phyloP scores from a whole-genome alignment of 2,329 filamentous ascomycete genomes.

The Pseudocercospora musae region DNA sequence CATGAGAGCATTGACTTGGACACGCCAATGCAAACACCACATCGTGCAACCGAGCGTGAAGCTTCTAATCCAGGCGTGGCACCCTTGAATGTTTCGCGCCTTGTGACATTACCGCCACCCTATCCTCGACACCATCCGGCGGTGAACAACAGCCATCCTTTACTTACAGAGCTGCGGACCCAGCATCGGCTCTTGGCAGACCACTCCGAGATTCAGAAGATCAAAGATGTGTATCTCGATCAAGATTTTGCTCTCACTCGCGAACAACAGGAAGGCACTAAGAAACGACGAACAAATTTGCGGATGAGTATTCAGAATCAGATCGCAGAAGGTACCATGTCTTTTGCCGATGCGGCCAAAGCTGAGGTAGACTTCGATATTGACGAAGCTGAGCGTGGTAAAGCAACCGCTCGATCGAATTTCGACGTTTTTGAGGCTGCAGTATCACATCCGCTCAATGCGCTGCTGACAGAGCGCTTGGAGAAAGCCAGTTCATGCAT shows the following conservation, averaged over 20 bases:
- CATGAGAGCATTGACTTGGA: conserved; percentile 45
- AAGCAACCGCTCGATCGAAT: conserved; percentile 71
- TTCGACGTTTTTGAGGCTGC: conserved; percentile 81
- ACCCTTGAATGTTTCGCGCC: conserved; percentile 76
- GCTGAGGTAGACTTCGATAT: conserved; percentile 72
- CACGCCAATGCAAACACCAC: conserved; percentile 35
- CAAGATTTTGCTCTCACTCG: conserved; percentile 42
- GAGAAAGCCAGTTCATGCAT: conserved; percentile 72
- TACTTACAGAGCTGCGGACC: conserved; percentile 72
- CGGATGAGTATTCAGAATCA: conserved; percentile 67
- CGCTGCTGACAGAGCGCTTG: conserved; percentile 73
- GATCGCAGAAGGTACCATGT: conserved; percentile 72
- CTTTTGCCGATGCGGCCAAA: conserved; percentile 72
- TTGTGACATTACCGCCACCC: conserved; percentile 88
- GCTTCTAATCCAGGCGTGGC: conserved; percentile 25
- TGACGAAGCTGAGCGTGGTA: conserved; percentile 66
- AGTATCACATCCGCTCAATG: conserved; percentile 81
- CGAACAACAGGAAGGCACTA: conserved; percentile 37
- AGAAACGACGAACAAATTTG: conserved; percentile 31
- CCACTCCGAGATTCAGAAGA: conserved; percentile 64
- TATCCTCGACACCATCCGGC: conserved; percentile 94
- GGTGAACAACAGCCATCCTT: conserved; percentile 92
- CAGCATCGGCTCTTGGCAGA: conserved; percentile 73
- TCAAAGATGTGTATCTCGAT: conserved; percentile 33
- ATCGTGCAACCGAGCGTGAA: conserved; percentile 18